Percentiles rank a stretch among this genome's conserved stretches.
phyloP scores from a whole-genome alignment of 2,329 filamentous ascomycete species.

The Botrytis galanthina region DNA sequence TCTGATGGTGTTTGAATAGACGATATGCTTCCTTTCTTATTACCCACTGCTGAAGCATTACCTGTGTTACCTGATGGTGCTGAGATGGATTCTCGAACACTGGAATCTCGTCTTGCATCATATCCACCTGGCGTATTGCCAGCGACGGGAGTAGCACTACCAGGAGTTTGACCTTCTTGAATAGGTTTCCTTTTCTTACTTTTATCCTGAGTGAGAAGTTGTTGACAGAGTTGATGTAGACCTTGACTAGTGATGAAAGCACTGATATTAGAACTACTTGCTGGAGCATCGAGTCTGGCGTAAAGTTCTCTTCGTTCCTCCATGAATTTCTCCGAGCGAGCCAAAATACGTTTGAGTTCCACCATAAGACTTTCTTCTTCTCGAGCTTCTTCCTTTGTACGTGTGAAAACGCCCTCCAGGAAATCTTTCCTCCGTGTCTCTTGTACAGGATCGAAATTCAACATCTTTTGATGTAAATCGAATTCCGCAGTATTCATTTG shows the following conservation, averaged over 20 bases:
- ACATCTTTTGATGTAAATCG: conserved; percentile 77
- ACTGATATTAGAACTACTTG: conserved; percentile 64
- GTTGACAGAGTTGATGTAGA: conserved; percentile 76
- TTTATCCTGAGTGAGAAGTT: conserved; percentile 79
- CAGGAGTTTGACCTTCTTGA: conserved; percentile 47
- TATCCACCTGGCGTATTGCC: conserved; percentile 36
- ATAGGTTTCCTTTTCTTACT: conserved; percentile 81
- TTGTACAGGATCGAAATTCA: conserved; percentile 77
- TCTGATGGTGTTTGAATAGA: conserved; percentile 44
- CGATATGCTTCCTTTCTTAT: conserved; percentile 36
- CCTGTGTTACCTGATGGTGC: conserved; percentile 40
- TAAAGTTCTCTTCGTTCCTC: conserved; percentile 86
- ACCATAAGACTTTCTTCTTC: conserved; percentile 88
- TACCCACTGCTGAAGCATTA: conserved; percentile 22
- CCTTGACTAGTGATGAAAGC: conserved; percentile 80
- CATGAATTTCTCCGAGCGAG: conserved; percentile 80
- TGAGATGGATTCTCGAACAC: conserved; percentile 36
- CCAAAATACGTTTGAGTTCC: conserved; percentile 88
- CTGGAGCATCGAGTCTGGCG: conserved; percentile 79
- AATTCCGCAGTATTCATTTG: conserved; percentile 89
- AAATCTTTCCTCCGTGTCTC: conserved; percentile 83
- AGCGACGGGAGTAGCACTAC: conserved; percentile 44
- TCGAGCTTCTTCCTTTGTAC: conserved; percentile 81
- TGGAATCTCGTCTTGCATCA: conserved; percentile 41
- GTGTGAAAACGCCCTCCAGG: conserved; percentile 72